phyloP scores from a whole-genome alignment of 192 early-diverging fungal species.

The Coemansia sp. region DNA sequence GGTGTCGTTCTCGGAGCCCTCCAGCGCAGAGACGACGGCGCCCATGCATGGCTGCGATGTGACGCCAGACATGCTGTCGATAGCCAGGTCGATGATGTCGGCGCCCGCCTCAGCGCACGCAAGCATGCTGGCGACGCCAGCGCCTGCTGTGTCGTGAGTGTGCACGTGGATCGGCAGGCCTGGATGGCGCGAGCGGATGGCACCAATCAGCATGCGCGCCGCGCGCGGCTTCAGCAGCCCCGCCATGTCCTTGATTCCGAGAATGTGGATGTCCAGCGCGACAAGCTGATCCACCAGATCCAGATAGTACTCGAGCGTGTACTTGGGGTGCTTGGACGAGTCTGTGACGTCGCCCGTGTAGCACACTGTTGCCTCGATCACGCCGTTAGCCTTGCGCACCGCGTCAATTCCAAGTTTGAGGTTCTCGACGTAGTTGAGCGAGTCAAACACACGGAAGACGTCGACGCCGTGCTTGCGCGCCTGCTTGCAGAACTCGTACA shows the following conservation, averaged over 20 bases:
- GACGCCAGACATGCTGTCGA: constrained; percentile 92
- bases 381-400: constrained; percentile 90
- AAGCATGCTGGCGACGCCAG: constrained; percentile 94
- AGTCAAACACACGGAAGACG: constrained; percentile 98
- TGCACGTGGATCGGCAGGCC: constrained; percentile 93
- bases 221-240: constrained; percentile 92
- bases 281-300: constrained; percentile 88
- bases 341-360: constrained; percentile 95
- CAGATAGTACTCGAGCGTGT: constrained; percentile 90
- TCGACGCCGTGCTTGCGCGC: constrained; percentile 89
- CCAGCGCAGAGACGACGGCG: constrained; percentile 82
- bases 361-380: constrained; percentile 87
- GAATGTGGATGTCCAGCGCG: constrained; percentile 85
- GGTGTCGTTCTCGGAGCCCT: constrained; percentile 78
- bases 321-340: constrained; percentile 71
- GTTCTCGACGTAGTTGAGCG: constrained; percentile 96
- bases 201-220: constrained; percentile 80
- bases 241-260: constrained; percentile 97
- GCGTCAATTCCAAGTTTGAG: constrained; percentile 91
- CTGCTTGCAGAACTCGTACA: constrained; percentile 94
- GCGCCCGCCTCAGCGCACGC: constrained; percentile 89
- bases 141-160: constrained; percentile 96
- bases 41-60: constrained; percentile 98
- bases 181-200: constrained; percentile 83
- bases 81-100: constrained; percentile 89